Evolutionary conservation across 2,329 filamentous ascomycete species (phyloP), one percentile per base, ranked within the genome.

Genomic region (Diaporthe nobilis): DNA sequence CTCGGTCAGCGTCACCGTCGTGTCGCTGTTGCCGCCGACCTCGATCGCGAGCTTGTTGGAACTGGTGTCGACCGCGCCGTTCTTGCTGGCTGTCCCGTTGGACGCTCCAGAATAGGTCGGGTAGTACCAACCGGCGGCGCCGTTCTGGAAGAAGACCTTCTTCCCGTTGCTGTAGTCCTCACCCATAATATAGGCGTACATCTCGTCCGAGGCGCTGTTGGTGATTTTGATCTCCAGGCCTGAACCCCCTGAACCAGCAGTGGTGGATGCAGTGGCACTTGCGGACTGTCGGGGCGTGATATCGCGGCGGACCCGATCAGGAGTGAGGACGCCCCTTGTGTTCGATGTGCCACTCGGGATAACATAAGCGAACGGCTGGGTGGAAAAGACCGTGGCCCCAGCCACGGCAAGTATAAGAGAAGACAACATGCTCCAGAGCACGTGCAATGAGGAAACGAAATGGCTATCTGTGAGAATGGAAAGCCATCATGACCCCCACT

Each of bases 131-230:
- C 84, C 84, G 77, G 87, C 87, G 79, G 88, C 87, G 60, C 90
- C 87, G 77, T 83, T 78, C 72, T 82, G 81, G 75, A 86, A 78
- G 28, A 87, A 79, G 67, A 84, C 84, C 15, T 84, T 83, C 68
- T 81, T 79, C 22, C 81, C 80, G 72, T 79, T 80, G 72, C 82
- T 79, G 34, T 92, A 82, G 2, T 91, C 90, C 28, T 87, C 86
- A 20, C 92, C 92, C 7, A 90, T 94, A 80, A 94, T 90, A 82
- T 92, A 93, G 61, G 91, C 91, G 77, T 88, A 93, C 8, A 92
- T 88, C 28, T 85, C 87, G 75, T 83, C 84, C 2, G 88, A 90
- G 61, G 81, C 83, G 25, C 88, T 90, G 81, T 93, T 93, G 76
- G 87, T 85, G 12, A 93, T 82, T 13, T 86, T 87, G 73, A 93